Evolutionary conservation across 2,329 filamentous ascomycete species (phyloP).

Genomic region (Reticulascus tulasneorum): DNA sequence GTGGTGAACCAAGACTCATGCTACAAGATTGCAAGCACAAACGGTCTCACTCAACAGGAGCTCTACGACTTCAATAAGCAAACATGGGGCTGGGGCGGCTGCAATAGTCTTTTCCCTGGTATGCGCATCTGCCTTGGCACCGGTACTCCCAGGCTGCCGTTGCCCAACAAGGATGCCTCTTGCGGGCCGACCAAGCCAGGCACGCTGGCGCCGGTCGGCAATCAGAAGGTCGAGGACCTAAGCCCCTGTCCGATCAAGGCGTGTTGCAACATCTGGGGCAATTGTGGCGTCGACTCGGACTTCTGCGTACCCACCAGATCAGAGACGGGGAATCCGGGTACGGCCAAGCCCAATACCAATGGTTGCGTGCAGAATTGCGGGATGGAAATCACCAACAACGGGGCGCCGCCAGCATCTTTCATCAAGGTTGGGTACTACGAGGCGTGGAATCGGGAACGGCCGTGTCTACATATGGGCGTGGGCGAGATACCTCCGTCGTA

Average conservation of each 20-base stretch:
- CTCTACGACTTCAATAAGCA: slow-evolving; percentile 32
- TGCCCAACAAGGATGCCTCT: background rate
- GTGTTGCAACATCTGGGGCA: slow-evolving; percentile 1
- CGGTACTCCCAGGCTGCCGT: background rate
- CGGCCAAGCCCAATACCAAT: too few species aligned
- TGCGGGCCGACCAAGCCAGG: background rate
- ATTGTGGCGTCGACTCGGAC: background rate
- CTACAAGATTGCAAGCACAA: slow-evolving; percentile 22
- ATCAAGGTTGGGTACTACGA: slow-evolving; percentile 29
- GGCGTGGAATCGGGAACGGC: slow-evolving; percentile 23
- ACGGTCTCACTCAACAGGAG: slow-evolving; percentile 25
- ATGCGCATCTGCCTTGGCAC: background rate
- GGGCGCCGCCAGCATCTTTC: slow-evolving; percentile 19
- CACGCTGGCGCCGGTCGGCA: slow-evolving; percentile 16
- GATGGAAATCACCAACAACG: slow-evolving; percentile 17
- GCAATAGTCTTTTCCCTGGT: background rate
- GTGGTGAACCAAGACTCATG: slow-evolving; percentile 27
- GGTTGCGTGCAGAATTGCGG: slow-evolving; percentile 35
- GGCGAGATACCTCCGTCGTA: slow-evolving; percentile 5
- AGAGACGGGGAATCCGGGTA: background rate
- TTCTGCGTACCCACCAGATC: background rate
- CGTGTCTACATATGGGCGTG: slow-evolving; percentile 26
- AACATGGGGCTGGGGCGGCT: slow-evolving; percentile 29
- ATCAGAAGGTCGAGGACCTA: background rate
- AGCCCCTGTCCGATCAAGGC: slow-evolving; percentile 13